A percentile compares a stretch with the other conserved stretches of the same genome.
phyloP scores from a whole-genome alignment of 1,284 basidiomycete species.

The Laetiporus sulphureus region DNA sequence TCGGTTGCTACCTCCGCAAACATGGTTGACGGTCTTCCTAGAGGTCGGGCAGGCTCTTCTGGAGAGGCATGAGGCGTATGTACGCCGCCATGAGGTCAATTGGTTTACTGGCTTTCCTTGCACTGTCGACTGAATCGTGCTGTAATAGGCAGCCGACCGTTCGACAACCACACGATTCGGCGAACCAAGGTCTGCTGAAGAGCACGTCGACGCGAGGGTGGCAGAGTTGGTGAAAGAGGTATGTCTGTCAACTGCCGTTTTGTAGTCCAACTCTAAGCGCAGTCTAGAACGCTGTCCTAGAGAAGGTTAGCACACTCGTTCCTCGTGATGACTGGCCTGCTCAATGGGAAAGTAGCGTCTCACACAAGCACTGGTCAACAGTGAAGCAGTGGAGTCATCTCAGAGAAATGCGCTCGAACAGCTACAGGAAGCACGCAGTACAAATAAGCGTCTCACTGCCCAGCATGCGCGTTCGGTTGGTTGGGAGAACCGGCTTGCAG shows the following conservation, averaged over 20 bases:
- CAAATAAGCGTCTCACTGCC: constrained; percentile 62
- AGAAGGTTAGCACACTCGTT: constrained; percentile 48
- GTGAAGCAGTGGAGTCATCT: constrained; percentile 75
- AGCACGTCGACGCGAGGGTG: constrained; percentile 29
- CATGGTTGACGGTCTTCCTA: constrained; percentile 28
- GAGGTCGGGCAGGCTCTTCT: constrained; percentile 91
- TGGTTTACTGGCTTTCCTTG: background rate
- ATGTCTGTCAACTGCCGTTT: constrained; percentile 4
- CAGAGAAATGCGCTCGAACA: constrained; percentile 72
- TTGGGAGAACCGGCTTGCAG: constrained; percentile 60
- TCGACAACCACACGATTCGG: constrained; percentile 4
- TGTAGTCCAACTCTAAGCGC: constrained; percentile 16
- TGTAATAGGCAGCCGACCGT: constrained; percentile 8
- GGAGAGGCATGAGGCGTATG: constrained; percentile 80
- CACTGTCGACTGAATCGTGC: constrained; percentile 1
- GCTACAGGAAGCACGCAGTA: constrained; percentile 69
- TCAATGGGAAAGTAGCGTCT: constrained; percentile 46
- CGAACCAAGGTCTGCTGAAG: constrained; percentile 8
- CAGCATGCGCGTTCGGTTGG: constrained; percentile 66
- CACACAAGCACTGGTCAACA: constrained; percentile 76
- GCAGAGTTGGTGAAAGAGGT: constrained; percentile 30
- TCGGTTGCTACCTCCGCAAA: constrained; percentile 1
- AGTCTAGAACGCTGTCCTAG: constrained; percentile 55
- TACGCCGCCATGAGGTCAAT: constrained; percentile 61
- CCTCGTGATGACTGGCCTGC: background rate